Evolutionary conservation across 2,329 filamentous ascomycete genomes (phyloP).

Genomic region (Macrophomina pseudophaseolina): DNA sequence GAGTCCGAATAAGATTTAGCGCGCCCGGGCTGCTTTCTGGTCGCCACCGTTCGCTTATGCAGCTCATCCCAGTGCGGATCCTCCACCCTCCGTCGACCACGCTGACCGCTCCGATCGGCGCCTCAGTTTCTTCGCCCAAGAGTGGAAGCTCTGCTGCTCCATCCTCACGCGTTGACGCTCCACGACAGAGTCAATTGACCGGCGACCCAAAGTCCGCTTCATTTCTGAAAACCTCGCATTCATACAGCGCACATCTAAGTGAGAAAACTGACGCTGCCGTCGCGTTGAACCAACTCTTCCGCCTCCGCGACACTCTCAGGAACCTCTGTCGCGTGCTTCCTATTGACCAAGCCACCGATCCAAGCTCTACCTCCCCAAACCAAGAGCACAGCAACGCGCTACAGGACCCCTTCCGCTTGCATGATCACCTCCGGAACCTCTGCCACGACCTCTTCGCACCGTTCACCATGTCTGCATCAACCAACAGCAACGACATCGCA

Average conservation of each 20-base stretch:
- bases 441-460: neutral
- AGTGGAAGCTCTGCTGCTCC: neutral
- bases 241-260: neutral
- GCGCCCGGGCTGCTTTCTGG: slow-evolving; percentile 20
- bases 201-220: neutral
- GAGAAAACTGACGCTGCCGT: neutral
- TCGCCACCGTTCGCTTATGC: slow-evolving; percentile 12
- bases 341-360: neutral
- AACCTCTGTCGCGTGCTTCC: neutral
- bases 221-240: neutral
- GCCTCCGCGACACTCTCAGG: neutral
- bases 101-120: slow-evolving; percentile 16
- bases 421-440: neutral
- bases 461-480: neutral
- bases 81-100: slow-evolving; percentile 9
- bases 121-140: neutral
- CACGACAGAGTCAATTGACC: neutral
- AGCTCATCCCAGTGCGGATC: slow-evolving; percentile 20
- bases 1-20: slow-evolving; percentile 25
- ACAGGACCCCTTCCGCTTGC: too few species aligned
- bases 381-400: neutral
- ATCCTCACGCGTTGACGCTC: slow-evolving; percentile 7
- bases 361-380: neutral
- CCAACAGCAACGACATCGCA: slow-evolving; percentile 9
- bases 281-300: neutral